Percentiles rank a stretch among this genome's conserved stretches.
phyloP scores from a whole-genome alignment of 192 early-diverging fungal species.

The Pecoramyces ruminantium region DNA sequence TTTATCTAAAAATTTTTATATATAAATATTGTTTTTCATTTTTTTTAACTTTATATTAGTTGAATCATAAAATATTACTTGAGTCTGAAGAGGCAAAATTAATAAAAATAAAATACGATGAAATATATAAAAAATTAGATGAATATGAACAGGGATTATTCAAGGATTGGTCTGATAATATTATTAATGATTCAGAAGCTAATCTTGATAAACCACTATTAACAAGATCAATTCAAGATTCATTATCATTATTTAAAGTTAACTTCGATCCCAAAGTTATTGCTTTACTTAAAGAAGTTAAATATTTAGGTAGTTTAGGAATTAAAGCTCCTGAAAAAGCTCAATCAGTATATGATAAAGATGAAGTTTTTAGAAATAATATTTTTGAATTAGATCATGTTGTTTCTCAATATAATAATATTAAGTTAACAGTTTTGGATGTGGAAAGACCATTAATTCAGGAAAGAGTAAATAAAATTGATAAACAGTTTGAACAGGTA shows the following conservation, averaged over 20 bases:
- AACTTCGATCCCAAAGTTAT: slow-evolving; percentile 54
- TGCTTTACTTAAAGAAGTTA: slow-evolving; percentile 41
- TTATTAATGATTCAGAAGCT: slow-evolving; percentile 41
- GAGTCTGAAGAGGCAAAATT: slow-evolving; percentile 24
- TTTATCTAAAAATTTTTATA: too few relatives aligned
- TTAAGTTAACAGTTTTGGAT: slow-evolving; percentile 27
- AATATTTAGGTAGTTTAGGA: slow-evolving; percentile 24
- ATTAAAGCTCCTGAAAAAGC: slow-evolving; percentile 30
- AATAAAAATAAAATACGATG: slow-evolving; percentile 30
- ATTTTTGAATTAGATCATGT: slow-evolving; percentile 43
- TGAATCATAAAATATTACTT: background rate
- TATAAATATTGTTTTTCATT: too few relatives aligned
- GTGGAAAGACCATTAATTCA: slow-evolving; percentile 43
- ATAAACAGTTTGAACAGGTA: slow-evolving; percentile 23
- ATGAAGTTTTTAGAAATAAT: slow-evolving; percentile 36
- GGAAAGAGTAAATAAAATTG: slow-evolving; percentile 26
- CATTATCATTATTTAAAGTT: slow-evolving; percentile 23
- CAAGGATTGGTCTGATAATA: slow-evolving; percentile 28
- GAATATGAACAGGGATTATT: slow-evolving; percentile 27
- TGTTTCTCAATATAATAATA: slow-evolving; percentile 31
- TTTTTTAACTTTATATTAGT: too few relatives aligned
- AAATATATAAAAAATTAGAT: slow-evolving; percentile 25
- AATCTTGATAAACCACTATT: slow-evolving; percentile 40
- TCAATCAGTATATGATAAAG: slow-evolving; percentile 29
- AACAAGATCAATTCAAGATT: slow-evolving; percentile 3